phyloP scores from a whole-genome alignment of 169 alveolate species.

The Eimeria falciformis region DNA sequence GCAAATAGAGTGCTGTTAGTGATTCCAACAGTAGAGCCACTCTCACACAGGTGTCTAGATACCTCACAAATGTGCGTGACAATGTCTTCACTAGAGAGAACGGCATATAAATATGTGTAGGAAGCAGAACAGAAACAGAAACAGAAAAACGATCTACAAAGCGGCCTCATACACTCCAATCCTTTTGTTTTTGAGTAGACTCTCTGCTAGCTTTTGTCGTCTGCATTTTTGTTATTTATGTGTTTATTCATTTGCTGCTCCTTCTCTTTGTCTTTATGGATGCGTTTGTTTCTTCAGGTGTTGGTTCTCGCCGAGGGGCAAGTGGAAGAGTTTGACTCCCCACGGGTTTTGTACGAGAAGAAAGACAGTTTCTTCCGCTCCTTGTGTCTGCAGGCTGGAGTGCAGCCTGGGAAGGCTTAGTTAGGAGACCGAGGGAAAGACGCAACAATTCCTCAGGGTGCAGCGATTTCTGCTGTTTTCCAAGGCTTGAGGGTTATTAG shows the following conservation, averaged over 20 bases:
- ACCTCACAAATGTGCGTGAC: too few species aligned
- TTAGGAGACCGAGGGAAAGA: too few species aligned
- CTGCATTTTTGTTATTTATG: neutral
- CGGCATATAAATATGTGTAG: neutral
- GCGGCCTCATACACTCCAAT: too few species aligned
- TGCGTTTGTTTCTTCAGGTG: constrained; percentile 30
- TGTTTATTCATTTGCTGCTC: constrained; percentile 80
- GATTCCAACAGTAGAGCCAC: too few species aligned
- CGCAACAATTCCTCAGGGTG: too few species aligned
- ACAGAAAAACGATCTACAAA: neutral
- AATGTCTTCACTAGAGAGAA: too few species aligned
- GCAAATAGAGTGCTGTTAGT: too few species aligned
- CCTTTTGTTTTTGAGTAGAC: neutral
- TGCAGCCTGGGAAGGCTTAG: too few species aligned
- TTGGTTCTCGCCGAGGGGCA: constrained; percentile 49
- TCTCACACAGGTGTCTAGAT: too few species aligned
- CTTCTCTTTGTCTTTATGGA: neutral
- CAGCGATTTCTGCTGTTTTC: too few species aligned
- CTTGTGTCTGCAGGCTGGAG: constrained; percentile 32
- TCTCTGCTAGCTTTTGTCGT: neutral
- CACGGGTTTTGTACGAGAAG: constrained; percentile 8
- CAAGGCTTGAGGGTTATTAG: too few species aligned
- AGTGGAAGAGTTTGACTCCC: constrained; percentile 30
- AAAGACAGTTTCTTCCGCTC: constrained; percentile 21
- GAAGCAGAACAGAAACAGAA: neutral